A percentile compares a stretch with the other conserved stretches of the same genome.
These are phyloP conservation scores for Hanseniaspora lachancei DNA, from an alignment of 805 yeast species.

Conservation along the genomic window DNA sequence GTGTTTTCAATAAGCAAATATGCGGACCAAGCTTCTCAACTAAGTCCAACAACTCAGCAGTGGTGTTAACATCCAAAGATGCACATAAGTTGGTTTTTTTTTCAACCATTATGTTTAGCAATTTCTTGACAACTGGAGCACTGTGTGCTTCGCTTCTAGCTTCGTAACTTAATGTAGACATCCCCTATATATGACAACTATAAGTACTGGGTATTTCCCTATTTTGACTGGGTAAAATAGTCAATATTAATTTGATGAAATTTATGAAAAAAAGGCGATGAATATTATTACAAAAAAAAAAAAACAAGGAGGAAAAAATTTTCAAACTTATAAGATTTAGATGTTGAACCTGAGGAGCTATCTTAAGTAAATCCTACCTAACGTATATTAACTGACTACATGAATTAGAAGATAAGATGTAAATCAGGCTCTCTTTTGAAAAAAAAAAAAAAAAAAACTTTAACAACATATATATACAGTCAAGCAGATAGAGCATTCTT, in stretches of 20 bases:
- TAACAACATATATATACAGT: neutral
- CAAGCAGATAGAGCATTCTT: conserved; percentile 24
- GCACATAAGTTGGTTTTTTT: conserved; percentile 89
- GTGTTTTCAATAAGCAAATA: conserved; percentile 86
- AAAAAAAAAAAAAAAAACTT: neutral
- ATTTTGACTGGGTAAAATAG: neutral
- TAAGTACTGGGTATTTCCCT: too few relatives aligned
- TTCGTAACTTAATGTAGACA: conserved; percentile 34
- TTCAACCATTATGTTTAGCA: conserved; percentile 58
- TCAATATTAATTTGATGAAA: neutral
- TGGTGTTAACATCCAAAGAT: conserved; percentile 76
- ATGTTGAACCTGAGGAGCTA: too few relatives aligned
- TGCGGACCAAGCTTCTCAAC: conserved; percentile 79
- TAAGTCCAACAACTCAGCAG: conserved; percentile 56
- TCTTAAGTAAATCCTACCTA: too few relatives aligned
- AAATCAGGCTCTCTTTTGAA: too few relatives aligned
- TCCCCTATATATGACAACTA: neutral
- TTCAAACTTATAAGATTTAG: neutral
- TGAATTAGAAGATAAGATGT: too few relatives aligned
- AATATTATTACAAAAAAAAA: neutral
- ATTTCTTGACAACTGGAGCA: conserved; percentile 66
- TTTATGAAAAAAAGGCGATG: neutral
- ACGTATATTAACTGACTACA: too few relatives aligned
- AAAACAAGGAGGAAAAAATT: neutral
- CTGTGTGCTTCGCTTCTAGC: conserved; percentile 58